Conservation (phyloP, 495 filamentous ascomycete species). For the Penicillium bovifimosum region DNA sequence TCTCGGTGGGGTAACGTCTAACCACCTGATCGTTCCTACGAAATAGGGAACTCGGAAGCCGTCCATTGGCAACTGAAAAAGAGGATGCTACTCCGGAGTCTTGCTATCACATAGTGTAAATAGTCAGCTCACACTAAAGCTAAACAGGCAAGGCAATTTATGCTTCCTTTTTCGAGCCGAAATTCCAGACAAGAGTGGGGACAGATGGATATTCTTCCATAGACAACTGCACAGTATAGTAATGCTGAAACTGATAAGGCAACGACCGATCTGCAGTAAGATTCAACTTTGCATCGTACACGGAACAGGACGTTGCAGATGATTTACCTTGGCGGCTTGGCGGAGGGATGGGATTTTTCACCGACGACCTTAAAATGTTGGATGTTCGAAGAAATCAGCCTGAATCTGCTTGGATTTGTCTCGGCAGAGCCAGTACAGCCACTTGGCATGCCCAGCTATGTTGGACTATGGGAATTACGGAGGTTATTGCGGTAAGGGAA, state of each 20-base stretch:
- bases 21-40: too few relatives aligned
- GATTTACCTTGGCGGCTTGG: conserved; percentile 22
- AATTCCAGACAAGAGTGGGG: too few relatives aligned
- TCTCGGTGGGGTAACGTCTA: too few relatives aligned
- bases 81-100: too few relatives aligned
- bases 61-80: not conserved
- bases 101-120: too few relatives aligned
- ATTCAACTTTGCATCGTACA: not conserved
- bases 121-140: not conserved
- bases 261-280: not conserved
- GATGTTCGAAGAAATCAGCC: not conserved
- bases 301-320: conserved; percentile 5
- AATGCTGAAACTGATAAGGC: not conserved
- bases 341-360: conserved; percentile 2
- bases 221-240: not conserved
- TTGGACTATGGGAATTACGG: not conserved
- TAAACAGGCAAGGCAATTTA: not conserved
- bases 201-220: too few relatives aligned
- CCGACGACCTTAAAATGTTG: not conserved
- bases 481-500: not conserved
- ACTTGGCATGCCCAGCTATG: conserved; percentile 7
- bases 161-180: not conserved
- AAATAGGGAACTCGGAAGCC: not conserved
- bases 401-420: not conserved
- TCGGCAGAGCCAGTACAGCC: not conserved